Percentiles rank a stretch among this genome's conserved stretches.
phyloP scores from a whole-genome alignment of 148 eudicot species.

The Cornus suecica region DNA sequence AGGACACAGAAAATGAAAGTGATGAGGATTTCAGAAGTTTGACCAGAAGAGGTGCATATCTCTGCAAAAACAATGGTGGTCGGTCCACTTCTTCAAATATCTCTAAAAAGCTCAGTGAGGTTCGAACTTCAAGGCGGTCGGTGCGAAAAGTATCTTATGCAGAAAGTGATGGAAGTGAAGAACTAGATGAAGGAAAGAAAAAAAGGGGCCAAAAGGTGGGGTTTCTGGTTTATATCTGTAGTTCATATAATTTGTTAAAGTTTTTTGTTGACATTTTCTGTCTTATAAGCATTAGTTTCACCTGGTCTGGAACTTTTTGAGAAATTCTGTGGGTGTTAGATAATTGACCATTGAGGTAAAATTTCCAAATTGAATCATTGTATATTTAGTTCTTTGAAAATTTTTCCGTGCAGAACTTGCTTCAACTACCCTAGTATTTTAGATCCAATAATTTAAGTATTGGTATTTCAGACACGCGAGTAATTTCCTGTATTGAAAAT shows the following conservation, averaged over 20 bases:
- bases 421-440: neutral
- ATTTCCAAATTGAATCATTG: neutral
- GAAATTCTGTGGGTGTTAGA: neutral
- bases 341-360: neutral
- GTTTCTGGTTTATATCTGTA: neutral
- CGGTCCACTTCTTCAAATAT: slow-evolving; percentile 32
- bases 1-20: slow-evolving; percentile 71
- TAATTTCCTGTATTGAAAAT: neutral
- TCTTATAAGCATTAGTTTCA: neutral
- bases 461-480: neutral
- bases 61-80: slow-evolving; percentile 40
- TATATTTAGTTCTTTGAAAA: neutral
- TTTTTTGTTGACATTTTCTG: neutral
- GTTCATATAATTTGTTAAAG: neutral
- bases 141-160: slow-evolving; percentile 83
- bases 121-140: slow-evolving; percentile 75
- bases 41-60: slow-evolving; percentile 45
- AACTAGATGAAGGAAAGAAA: slow-evolving; percentile 64
- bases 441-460: neutral
- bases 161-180: slow-evolving; percentile 96
- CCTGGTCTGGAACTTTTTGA: neutral
- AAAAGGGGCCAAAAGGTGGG: slow-evolving; percentile 82
- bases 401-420: neutral
- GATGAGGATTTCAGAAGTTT: slow-evolving; percentile 50
- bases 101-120: slow-evolving; percentile 47